phyloP scores from a whole-genome alignment of 2,329 filamentous ascomycete genomes.

The Coleophoma cylindrospora region DNA sequence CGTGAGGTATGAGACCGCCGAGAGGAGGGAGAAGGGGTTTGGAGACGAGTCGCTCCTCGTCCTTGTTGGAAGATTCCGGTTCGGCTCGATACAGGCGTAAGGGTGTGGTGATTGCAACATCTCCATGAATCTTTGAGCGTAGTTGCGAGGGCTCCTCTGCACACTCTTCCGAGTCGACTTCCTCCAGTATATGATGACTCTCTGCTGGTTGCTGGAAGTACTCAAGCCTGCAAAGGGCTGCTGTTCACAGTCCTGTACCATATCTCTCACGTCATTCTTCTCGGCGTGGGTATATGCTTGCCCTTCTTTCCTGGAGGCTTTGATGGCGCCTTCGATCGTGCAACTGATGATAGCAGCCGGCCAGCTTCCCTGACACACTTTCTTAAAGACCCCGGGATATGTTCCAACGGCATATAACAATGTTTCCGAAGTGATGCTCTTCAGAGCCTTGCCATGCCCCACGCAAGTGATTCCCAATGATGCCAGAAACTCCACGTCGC shows the following conservation, averaged over 20 bases:
- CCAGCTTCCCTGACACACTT: slow-evolving; percentile 1
- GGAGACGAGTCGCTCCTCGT: neutral
- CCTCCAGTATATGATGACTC: neutral
- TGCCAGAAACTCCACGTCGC: slow-evolving; percentile 7
- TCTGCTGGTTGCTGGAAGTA: neutral
- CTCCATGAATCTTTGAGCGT: neutral
- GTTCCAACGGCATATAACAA: slow-evolving; percentile 10
- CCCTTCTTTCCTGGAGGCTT: neutral
- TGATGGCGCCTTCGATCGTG: neutral
- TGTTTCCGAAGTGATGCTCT: slow-evolving; percentile 2
- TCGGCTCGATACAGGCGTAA: neutral
- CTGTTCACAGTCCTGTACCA: slow-evolving; percentile 1
- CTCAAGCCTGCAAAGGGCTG: neutral
- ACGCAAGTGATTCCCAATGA: slow-evolving; percentile 5
- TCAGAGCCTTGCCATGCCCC: slow-evolving; percentile 5
- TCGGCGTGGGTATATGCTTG: neutral
- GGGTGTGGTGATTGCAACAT: neutral
- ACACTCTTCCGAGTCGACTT: neutral
- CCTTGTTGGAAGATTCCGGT: neutral
- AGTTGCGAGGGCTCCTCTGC: neutral
- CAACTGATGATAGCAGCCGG: slow-evolving; percentile 7
- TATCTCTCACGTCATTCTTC: neutral
- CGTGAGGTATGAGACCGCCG: neutral
- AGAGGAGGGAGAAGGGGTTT: neutral
- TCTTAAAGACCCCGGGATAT: slow-evolving; percentile 5